Evolutionary conservation across 495 filamentous ascomycete genomes (phyloP).

Genomic region (Achaetomiella virescens): DNA sequence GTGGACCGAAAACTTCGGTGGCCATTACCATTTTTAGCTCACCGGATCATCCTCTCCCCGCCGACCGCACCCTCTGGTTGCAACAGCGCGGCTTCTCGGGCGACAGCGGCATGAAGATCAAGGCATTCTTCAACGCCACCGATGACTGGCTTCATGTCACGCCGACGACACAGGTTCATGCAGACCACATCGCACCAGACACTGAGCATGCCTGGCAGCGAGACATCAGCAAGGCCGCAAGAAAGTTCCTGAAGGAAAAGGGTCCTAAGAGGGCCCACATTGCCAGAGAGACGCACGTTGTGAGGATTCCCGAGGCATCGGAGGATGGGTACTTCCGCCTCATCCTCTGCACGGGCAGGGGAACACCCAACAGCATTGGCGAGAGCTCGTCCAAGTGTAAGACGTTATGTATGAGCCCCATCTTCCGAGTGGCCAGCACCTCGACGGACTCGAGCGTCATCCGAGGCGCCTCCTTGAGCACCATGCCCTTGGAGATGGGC

Average conservation of each 20-base stretch:
- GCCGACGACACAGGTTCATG: conserved; percentile 41
- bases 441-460: conserved; percentile 52
- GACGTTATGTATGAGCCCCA: conserved; percentile 55
- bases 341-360: conserved; percentile 49
- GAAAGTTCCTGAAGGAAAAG: conserved; percentile 40
- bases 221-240: conserved; percentile 54
- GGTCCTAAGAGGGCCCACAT: conserved; percentile 42
- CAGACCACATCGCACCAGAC: conserved; percentile 39
- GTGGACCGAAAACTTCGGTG: conserved; percentile 55
- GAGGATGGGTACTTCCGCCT: conserved; percentile 63
- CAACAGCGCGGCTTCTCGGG: conserved; percentile 62
- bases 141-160: conserved; percentile 61
- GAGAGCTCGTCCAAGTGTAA: conserved; percentile 31
- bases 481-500: conserved; percentile 58
- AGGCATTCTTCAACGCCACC: conserved; percentile 50
- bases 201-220: conserved; percentile 62
- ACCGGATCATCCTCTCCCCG: conserved; percentile 48
- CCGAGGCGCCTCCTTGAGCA: conserved; percentile 57
- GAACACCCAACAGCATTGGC: conserved; percentile 22
- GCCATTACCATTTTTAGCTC: conserved; percentile 53
- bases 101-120: conserved; percentile 61
- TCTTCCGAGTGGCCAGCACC: conserved; percentile 58
- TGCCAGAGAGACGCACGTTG: conserved; percentile 54
- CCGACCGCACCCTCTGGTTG: conserved; percentile 56
- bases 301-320: conserved; percentile 55